Evolutionary conservation across 2,329 filamentous ascomycete genomes (phyloP).

Genomic region (Drechslerella dactyloides): DNA sequence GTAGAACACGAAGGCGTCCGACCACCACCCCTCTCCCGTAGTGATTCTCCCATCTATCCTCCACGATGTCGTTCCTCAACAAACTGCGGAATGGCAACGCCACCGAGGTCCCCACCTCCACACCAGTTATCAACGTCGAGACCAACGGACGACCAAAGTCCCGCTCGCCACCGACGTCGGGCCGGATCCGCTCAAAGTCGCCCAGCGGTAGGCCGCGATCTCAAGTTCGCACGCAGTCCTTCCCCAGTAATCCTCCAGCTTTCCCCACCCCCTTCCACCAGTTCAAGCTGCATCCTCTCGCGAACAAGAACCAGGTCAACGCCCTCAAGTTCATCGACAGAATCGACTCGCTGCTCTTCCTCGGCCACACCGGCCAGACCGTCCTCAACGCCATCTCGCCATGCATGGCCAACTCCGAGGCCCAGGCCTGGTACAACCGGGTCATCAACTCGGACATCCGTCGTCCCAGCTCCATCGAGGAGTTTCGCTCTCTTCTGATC

Average conservation of each 20-base stretch:
- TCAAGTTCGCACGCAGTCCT: slow-evolving; percentile 31
- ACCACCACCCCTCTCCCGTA: slow-evolving; percentile 9
- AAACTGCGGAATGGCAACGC: slow-evolving; percentile 30
- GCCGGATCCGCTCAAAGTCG: slow-evolving; percentile 34
- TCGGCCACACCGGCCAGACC: slow-evolving; percentile 38
- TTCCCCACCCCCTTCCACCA: slow-evolving; percentile 50
- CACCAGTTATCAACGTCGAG: slow-evolving; percentile 28
- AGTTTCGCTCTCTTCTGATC: slow-evolving; percentile 45
- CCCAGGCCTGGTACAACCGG: slow-evolving; percentile 45
- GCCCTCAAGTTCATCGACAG: slow-evolving; percentile 50
- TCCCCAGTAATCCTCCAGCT: slow-evolving; percentile 31
- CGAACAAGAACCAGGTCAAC: slow-evolving; percentile 51
- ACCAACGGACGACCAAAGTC: slow-evolving; percentile 25
- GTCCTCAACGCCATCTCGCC: slow-evolving; percentile 35
- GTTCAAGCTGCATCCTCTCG: slow-evolving; percentile 45
- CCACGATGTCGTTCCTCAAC: slow-evolving; percentile 41
- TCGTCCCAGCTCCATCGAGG: slow-evolving; percentile 38
- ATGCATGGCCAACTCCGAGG: slow-evolving; percentile 50
- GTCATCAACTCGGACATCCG: slow-evolving; percentile 46
- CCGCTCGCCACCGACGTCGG: slow-evolving; percentile 36
- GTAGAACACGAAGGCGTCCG: not conserved
- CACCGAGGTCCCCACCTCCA: not conserved
- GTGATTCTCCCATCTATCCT: not conserved
- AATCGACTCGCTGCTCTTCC: slow-evolving; percentile 48
- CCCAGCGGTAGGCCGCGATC: slow-evolving; percentile 33